phyloP scores from a whole-genome alignment of 1,284 basidiomycete genomes.

The Testicularia cyperi region DNA sequence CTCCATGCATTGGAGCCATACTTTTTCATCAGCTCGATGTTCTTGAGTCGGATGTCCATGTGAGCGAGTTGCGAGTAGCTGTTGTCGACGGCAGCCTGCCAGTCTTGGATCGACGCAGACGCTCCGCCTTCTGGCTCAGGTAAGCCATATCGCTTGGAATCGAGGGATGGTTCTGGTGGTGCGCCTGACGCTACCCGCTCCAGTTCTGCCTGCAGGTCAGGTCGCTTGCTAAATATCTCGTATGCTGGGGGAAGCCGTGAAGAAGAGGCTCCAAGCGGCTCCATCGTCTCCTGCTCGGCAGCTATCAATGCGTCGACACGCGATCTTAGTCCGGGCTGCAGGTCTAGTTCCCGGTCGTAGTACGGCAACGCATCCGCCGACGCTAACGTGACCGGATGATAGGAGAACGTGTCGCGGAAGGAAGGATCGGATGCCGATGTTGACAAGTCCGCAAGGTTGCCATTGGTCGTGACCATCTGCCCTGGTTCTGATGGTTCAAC shows the following conservation, averaged over 20 bases:
- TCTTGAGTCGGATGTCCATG: conserved; percentile 79
- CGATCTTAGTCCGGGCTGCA: conserved; percentile 70
- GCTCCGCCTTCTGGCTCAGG: conserved; percentile 70
- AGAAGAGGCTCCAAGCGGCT: conserved; percentile 63
- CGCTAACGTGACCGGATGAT: conserved; percentile 20
- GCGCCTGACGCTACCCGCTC: conserved; percentile 61
- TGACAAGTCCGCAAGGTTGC: neutral
- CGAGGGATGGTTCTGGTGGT: conserved; percentile 68
- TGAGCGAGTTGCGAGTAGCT: conserved; percentile 85
- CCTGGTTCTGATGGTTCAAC: no score
- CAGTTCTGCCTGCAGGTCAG: conserved; percentile 42
- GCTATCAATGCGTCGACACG: conserved; percentile 75
- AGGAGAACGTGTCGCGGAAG: conserved; percentile 7
- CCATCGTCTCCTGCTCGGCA: conserved; percentile 67
- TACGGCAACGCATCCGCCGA: conserved; percentile 79
- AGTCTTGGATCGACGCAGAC: conserved; percentile 71
- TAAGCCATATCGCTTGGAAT: conserved; percentile 77
- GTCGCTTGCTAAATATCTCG: conserved; percentile 65
- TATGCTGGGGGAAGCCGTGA: conserved; percentile 70
- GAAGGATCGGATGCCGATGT: neutral
- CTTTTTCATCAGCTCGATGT: conserved; percentile 78
- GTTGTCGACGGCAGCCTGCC: conserved; percentile 75
- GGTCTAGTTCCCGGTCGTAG: conserved; percentile 87
- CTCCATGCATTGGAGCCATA: conserved; percentile 67
- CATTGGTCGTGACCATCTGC: no score